Evolutionary conservation across 306 rosid genomes (phyloP), one percentile per base, ranked within the genome.

Genomic region (Trichosanthes cucumerina): DNA sequence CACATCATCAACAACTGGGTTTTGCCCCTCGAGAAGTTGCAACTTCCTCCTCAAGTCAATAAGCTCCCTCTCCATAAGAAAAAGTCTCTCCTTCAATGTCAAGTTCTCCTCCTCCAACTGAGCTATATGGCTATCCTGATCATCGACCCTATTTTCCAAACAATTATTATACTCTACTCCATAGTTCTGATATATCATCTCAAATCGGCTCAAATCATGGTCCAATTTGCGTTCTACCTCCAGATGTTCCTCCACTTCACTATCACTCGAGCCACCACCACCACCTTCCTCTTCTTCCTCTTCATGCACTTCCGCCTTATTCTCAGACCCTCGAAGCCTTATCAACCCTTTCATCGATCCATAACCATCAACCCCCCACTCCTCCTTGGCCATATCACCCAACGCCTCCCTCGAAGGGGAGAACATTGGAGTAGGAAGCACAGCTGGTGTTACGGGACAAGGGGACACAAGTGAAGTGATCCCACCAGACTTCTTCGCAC

Each of bases 21-120:
- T 79, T 83, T 77, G 62, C 73, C 82, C 86, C 84, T 91, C 93
- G 53, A 89, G 81, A 57, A 79, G 91, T 88, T 77, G 86, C 76
- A 94, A 58, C 89, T 97, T 88, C 81, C 97, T 90, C 76, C 96
- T 83, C 39, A 92, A 65, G 76, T 94, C 97, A 1, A 87, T 91
- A 57, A 92, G 58, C 84, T 94, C 96, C 56, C 92, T 90, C 88
- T 94, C 97, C 96, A 90, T 88, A 62, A 94, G 52, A 80, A 94
- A 94, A 77, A 92, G 89, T 18, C 92, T 91, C 84, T 94, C 98
- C 88, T 88, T 94, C 91, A 94, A 56, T 4, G 95, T 90, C 87
- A 94, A 83, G 83, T 94, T 94, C 82, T 94, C 98, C 77, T 94
- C 97, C 87, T 94, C 96, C 88, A 94, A 72, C 49, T 94, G 97